A percentile compares a stretch with the other conserved stretches of the same genome.
These are phyloP conservation scores for Corylus avellana DNA, from an alignment of 306 rosid species.

Conservation along the genomic window DNA sequence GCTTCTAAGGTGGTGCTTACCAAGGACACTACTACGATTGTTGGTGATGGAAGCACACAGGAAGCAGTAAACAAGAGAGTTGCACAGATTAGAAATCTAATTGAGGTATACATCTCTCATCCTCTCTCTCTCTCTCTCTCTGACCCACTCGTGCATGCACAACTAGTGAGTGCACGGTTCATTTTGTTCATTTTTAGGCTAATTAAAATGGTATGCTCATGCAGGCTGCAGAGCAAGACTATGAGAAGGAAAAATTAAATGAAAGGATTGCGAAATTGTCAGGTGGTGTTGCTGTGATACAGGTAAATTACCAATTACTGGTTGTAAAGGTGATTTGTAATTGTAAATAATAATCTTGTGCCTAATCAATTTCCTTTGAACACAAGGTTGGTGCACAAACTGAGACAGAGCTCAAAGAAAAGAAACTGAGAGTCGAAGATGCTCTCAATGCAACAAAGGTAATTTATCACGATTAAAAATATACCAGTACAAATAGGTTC, in stretches of 20 bases:
- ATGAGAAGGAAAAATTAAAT: slow-evolving; percentile 84
- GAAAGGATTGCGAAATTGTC: slow-evolving; percentile 95
- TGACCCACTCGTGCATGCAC: not conserved
- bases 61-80: slow-evolving; percentile 93
- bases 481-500: not conserved
- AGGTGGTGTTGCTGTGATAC: slow-evolving; percentile 99
- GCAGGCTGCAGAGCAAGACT: slow-evolving; percentile 94
- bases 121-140: not conserved
- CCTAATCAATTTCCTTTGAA: not conserved
- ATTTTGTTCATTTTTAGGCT: not conserved
- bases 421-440: slow-evolving; percentile 96
- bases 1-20: slow-evolving; percentile 98
- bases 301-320: slow-evolving; percentile 42
- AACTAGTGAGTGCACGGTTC: not conserved
- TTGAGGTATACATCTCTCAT: slow-evolving; percentile 57
- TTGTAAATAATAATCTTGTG: not conserved
- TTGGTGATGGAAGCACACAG: slow-evolving; percentile 98
- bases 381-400: slow-evolving; percentile 99
- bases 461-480: not conserved
- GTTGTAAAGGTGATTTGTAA: not conserved
- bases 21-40: slow-evolving; percentile 84
- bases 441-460: slow-evolving; percentile 99
- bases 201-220: not conserved
- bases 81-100: slow-evolving; percentile 79
- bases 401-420: slow-evolving; percentile 99